phyloP scores from a whole-genome alignment of 179 eudicot genomes.

The Corrigiola litoralis region DNA sequence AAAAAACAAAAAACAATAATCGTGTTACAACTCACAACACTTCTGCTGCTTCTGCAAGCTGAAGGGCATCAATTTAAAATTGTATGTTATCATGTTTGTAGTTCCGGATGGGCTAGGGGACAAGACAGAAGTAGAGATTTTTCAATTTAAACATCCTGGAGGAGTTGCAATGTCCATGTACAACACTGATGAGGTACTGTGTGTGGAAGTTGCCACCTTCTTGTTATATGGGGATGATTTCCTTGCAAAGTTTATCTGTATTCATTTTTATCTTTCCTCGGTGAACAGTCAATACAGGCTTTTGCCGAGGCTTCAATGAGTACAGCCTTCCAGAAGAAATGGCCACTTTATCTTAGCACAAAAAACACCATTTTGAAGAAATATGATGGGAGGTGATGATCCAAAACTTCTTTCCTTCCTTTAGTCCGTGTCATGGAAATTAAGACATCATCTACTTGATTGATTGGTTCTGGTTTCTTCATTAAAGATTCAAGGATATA shows the following conservation, averaged over 20 bases:
- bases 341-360: slow-evolving; percentile 99
- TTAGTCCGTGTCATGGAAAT: too few relatives aligned
- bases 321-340: slow-evolving; percentile 76
- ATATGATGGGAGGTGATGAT: slow-evolving; percentile 96
- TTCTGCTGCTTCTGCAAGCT: too few relatives aligned
- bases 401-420: background rate
- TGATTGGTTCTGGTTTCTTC: too few relatives aligned
- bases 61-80: too few relatives aligned
- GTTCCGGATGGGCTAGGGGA: slow-evolving; percentile 84
- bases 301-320: slow-evolving; percentile 98
- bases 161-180: slow-evolving; percentile 95
- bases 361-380: slow-evolving; percentile 96
- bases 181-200: slow-evolving; percentile 89
- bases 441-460: too few relatives aligned
- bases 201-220: slow-evolving; percentile 3
- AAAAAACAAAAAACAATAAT: too few relatives aligned
- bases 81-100: slow-evolving; percentile 20
- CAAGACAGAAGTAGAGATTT: slow-evolving; percentile 73
- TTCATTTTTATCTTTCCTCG: background rate
- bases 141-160: slow-evolving; percentile 73
- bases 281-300: slow-evolving; percentile 60
- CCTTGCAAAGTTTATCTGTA: background rate
- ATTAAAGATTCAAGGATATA: slow-evolving; percentile 93
- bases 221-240: slow-evolving; percentile 3
- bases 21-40: too few relatives aligned